phyloP scores from a whole-genome alignment of 768 basidiomycete genomes.

The Trametes cubensis region DNA sequence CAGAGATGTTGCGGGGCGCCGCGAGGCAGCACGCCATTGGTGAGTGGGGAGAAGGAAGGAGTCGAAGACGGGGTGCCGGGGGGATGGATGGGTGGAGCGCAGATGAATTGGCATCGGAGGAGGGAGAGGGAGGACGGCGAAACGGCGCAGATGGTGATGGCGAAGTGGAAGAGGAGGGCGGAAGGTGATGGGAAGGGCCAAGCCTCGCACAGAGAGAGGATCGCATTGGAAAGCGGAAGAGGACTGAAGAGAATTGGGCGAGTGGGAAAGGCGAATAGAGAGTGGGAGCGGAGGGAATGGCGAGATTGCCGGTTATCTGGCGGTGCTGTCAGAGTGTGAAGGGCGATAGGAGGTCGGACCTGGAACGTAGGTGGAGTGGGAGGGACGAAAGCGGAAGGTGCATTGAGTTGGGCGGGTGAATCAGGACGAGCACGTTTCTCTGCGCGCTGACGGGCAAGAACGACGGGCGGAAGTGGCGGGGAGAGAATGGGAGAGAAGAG shows the following conservation, averaged over 20 bases:
- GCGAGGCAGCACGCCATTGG: conserved; percentile 24
- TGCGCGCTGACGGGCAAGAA: neutral
- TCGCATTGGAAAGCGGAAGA: conserved; percentile 3
- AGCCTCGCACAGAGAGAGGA: neutral
- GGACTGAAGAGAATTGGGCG: neutral
- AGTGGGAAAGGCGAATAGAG: neutral
- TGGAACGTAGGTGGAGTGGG: conserved; percentile 25
- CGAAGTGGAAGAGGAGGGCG: neutral
- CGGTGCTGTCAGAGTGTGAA: conserved; percentile 5
- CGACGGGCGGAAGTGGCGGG: neutral
- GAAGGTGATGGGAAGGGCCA: conserved; percentile 11
- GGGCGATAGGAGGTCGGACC: conserved; percentile 26
- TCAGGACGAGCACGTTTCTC: neutral
- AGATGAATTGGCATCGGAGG: conserved; percentile 5
- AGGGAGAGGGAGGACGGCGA: conserved; percentile 9
- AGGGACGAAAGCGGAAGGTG: conserved; percentile 10
- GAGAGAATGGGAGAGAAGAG: neutral
- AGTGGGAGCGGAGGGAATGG: conserved; percentile 7
- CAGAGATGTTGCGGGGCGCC: conserved; percentile 22
- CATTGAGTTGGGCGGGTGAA: conserved; percentile 13
- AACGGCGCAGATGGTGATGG: neutral
- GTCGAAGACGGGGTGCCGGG: conserved; percentile 9
- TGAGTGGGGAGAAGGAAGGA: neutral
- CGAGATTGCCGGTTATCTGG: conserved; percentile 22
- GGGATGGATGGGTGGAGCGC: conserved; percentile 14